Evolutionary conservation across 768 basidiomycete genomes (phyloP).

Genomic region (Suillus subalutaceus): DNA sequence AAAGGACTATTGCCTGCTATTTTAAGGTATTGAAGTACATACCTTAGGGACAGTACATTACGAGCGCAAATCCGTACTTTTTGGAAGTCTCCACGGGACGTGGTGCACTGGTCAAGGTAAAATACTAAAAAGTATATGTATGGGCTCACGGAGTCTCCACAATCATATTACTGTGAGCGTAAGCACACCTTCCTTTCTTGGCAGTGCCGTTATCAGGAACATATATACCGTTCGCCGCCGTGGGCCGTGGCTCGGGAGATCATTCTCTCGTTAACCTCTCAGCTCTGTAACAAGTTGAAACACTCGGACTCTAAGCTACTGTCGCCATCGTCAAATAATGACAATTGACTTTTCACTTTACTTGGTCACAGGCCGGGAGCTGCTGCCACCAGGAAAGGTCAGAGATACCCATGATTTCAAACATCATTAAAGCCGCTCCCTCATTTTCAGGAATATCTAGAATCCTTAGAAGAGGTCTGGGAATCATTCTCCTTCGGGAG

Average conservation of each 20-base stretch:
- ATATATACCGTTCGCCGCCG: neutral
- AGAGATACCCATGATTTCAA: conserved; percentile 8
- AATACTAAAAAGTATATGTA: too few species aligned
- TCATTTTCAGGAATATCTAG: conserved; percentile 58
- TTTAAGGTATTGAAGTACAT: neutral
- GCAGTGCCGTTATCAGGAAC: neutral
- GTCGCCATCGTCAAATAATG: conserved; percentile 12
- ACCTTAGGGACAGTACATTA: neutral
- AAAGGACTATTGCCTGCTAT: neutral
- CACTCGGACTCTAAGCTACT: neutral
- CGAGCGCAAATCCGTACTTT: neutral
- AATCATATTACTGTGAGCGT: too few species aligned
- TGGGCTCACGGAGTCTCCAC: too few species aligned
- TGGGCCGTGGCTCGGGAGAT: neutral
- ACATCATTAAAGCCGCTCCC: conserved; percentile 8
- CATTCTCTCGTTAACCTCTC: neutral
- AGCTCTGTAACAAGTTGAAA: neutral
- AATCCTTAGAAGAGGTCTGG: conserved; percentile 73
- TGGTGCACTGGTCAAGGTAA: too few species aligned
- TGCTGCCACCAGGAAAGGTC: conserved; percentile 80
- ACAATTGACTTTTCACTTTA: conserved; percentile 73
- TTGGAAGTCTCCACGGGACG: too few species aligned
- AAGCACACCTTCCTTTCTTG: neutral
- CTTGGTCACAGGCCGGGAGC: conserved; percentile 81
- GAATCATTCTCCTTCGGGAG: neutral